Conservation (phyloP, 2,329 filamentous ascomycete species). For the Neonectria magnoliae region DNA sequence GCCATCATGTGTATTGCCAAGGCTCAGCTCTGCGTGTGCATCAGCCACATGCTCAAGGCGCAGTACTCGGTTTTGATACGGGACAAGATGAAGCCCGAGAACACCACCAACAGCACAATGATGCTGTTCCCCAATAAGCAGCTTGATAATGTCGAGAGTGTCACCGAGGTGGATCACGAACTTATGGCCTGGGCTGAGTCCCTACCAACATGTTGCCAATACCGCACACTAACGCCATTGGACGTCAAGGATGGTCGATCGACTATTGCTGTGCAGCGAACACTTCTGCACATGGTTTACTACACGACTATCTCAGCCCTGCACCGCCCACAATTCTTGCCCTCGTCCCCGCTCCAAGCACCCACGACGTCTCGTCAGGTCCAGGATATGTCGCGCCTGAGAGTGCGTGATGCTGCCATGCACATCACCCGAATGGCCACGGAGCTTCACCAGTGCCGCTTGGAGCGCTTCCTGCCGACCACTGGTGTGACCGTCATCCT, state of each 20-base stretch:
- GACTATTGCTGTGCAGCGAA: conserved; percentile 75
- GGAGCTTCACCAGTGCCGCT: conserved; percentile 75
- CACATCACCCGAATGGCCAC: conserved; percentile 88
- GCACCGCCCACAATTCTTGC: conserved; percentile 90
- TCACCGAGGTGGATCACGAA: conserved; percentile 81
- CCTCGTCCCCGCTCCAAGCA: conserved; percentile 68
- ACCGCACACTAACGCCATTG: conserved; percentile 63
- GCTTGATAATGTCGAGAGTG: conserved; percentile 81
- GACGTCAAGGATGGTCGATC: conserved; percentile 70
- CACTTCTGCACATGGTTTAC: conserved; percentile 93
- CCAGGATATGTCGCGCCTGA: conserved; percentile 83
- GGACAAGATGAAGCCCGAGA: conserved; percentile 80
- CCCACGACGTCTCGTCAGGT: conserved; percentile 71
- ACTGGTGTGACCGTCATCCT: conserved; percentile 91
- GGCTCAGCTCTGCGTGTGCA: conserved; percentile 87
- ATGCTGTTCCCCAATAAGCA: conserved; percentile 92
- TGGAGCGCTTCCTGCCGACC: conserved; percentile 85
- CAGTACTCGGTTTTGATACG: conserved; percentile 93
- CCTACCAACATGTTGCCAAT: conserved; percentile 77
- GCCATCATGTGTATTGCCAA: conserved; percentile 93
- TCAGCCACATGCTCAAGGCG: conserved; percentile 87
- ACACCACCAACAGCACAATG: conserved; percentile 80
- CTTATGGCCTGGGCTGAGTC: conserved; percentile 80
- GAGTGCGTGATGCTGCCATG: conserved; percentile 83
- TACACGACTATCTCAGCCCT: conserved; percentile 91